Evolutionary conservation across 768 basidiomycete species (phyloP).

Genomic region (Tulasnella sp.): DNA sequence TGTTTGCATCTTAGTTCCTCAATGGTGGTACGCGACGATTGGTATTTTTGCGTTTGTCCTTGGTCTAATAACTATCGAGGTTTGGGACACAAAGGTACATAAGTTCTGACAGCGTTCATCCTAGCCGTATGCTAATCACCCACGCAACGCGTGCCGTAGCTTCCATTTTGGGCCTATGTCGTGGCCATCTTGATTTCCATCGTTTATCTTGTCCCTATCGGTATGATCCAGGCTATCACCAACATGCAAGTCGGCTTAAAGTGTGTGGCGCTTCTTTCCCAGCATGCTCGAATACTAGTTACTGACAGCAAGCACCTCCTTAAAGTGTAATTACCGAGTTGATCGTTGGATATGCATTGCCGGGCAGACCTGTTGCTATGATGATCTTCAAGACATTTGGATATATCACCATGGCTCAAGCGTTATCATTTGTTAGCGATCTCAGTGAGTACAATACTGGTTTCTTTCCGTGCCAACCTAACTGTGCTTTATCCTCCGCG

Average conservation of each 20-base stretch:
- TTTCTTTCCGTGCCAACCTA: neutral
- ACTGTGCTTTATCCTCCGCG: neutral
- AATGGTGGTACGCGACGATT: conserved; percentile 23
- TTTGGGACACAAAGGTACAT: conserved; percentile 21
- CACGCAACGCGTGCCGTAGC: neutral
- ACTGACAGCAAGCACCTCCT: neutral
- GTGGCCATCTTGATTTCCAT: conserved; percentile 19
- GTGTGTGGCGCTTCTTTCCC: conserved; percentile 3
- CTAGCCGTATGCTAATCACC: neutral
- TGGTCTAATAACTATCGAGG: conserved; percentile 20
- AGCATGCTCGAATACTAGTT: conserved; percentile 10
- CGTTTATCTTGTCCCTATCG: conserved; percentile 21
- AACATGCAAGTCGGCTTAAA: conserved; percentile 22
- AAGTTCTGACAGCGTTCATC: too few relatives aligned
- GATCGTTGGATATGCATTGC: conserved; percentile 22
- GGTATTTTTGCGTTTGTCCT: conserved; percentile 19
- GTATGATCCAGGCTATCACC: conserved; percentile 24
- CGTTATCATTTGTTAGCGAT: conserved; percentile 22
- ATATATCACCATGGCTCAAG: conserved; percentile 20
- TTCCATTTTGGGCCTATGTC: conserved; percentile 24
- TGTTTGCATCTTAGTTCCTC: conserved; percentile 18
- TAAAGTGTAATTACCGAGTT: conserved; percentile 24
- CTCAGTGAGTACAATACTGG: conserved; percentile 16
- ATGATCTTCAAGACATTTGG: conserved; percentile 24
- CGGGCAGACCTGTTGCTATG: conserved; percentile 23